Conservation (phyloP, 2,329 filamentous ascomycete species). For the Arthrobotrys pseudoclavata region DNA sequence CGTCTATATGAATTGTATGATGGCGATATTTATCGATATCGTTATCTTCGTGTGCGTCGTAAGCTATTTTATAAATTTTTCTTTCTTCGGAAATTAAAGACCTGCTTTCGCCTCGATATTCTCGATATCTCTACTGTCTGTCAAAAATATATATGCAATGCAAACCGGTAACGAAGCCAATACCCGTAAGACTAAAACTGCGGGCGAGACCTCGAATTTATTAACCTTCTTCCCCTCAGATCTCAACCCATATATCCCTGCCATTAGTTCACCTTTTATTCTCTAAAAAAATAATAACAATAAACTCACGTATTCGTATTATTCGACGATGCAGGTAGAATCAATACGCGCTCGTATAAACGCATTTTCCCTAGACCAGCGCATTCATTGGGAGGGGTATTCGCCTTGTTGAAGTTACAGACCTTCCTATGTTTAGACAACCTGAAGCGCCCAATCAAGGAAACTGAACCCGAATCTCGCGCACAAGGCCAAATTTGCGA, state of each 20-base stretch:
- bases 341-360: conserved; percentile 30
- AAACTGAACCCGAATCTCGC: conserved; percentile 19
- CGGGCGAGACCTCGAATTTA: conserved; percentile 22
- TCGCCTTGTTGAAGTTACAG: conserved; percentile 11
- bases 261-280: too few relatives aligned
- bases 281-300: neutral
- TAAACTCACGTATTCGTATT: neutral
- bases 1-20: conserved; percentile 34
- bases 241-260: too few relatives aligned
- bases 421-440: conserved; percentile 25
- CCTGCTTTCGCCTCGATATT: conserved; percentile 18
- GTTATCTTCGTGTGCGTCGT: conserved; percentile 11
- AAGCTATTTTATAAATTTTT: neutral
- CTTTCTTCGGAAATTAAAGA: conserved; percentile 13
- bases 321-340: neutral
- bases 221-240: neutral
- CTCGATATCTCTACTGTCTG: neutral
- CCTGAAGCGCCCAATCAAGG: conserved; percentile 14
- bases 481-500: neutral
- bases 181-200: neutral
- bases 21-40: neutral
- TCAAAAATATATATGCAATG: conserved; percentile 14
- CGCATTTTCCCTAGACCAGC: conserved; percentile 11
- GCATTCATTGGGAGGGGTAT: neutral
- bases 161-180: conserved; percentile 4